Percentiles rank a stretch among this genome's conserved stretches.
These are phyloP conservation scores for Nemania abortiva DNA, from an alignment of 2,329 filamentous ascomycete genomes.

Conservation along the genomic window DNA sequence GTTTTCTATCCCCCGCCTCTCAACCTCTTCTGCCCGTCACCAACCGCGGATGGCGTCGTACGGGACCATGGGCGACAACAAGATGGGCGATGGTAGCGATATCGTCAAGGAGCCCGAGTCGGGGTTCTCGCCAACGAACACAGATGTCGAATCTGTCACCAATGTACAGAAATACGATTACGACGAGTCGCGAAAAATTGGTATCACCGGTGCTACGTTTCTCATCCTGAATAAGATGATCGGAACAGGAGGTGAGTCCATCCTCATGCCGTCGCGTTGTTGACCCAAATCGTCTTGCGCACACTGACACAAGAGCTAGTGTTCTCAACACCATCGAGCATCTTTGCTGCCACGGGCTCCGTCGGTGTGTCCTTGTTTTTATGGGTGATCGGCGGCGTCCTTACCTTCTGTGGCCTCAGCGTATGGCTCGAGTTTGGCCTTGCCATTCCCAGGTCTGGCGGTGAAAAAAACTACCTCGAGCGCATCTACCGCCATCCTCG, in stretches of 20 bases:
- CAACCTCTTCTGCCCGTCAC: conserved; percentile 7
- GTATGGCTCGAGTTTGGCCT: conserved; percentile 74
- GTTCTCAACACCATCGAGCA: conserved; percentile 66
- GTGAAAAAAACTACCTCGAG: conserved; percentile 76
- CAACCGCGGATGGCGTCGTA: conserved; percentile 27
- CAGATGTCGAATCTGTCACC: conserved; percentile 42
- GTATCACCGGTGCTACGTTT: conserved; percentile 65
- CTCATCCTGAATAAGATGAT: conserved; percentile 71
- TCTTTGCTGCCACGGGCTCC: conserved; percentile 65
- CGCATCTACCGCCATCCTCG: conserved; percentile 69
- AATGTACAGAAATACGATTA: conserved; percentile 47
- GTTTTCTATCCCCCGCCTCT: conserved; percentile 13
- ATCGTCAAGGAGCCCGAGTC: conserved; percentile 40
- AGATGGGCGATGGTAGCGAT: conserved; percentile 31
- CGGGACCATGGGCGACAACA: conserved; percentile 31
- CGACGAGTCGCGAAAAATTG: conserved; percentile 60
- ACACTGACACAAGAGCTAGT: conserved; percentile 50
- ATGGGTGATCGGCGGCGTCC: conserved; percentile 58
- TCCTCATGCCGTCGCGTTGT: background rate
- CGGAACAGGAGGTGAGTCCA: conserved; percentile 65
- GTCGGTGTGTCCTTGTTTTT: conserved; percentile 60
- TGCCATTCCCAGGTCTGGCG: conserved; percentile 71
- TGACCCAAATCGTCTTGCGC: too few species aligned
- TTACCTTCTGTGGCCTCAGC: conserved; percentile 69
- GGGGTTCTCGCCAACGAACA: conserved; percentile 24